phyloP scores from a whole-genome alignment of 2,329 filamentous ascomycete genomes.

The Drechslera avenae region DNA sequence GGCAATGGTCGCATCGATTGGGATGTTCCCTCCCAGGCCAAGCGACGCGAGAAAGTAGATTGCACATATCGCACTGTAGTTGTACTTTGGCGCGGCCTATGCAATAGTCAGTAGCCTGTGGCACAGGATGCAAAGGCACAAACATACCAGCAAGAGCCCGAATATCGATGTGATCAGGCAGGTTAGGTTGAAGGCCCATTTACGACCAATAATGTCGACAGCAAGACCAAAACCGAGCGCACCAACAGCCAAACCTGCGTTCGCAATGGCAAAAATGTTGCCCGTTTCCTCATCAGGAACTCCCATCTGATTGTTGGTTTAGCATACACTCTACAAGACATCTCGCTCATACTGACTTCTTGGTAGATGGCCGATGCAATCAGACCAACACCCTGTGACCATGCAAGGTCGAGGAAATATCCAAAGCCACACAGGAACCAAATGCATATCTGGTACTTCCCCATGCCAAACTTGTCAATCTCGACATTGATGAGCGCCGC shows the following conservation, averaged over 20 bases:
- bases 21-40: conserved; percentile 36
- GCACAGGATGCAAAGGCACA: not conserved
- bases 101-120: conserved; percentile 1
- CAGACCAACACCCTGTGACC: conserved; percentile 37
- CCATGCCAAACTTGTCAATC: conserved; percentile 38
- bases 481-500: conserved; percentile 40
- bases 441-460: conserved; percentile 38
- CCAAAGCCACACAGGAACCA: conserved; percentile 42
- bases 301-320: conserved; percentile 2
- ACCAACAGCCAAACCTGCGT: conserved; percentile 36
- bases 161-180: conserved; percentile 38
- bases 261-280: conserved; percentile 34
- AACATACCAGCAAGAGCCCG: conserved; percentile 28
- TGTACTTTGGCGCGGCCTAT: conserved; percentile 38
- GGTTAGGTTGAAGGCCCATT: conserved; percentile 35
- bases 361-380: conserved; percentile 37
- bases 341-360: conserved; percentile 23
- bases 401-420: conserved; percentile 41
- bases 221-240: conserved; percentile 34
- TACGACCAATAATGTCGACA: conserved; percentile 38
- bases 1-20: conserved; percentile 35
- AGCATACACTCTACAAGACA: not conserved
- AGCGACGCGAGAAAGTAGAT: conserved; percentile 37
- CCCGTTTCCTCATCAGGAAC: conserved; percentile 30
- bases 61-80: conserved; percentile 36